These are phyloP conservation scores for Kodamaea anthophila DNA, from an alignment of 1,139 yeast species.

Conservation along the genomic window DNA sequence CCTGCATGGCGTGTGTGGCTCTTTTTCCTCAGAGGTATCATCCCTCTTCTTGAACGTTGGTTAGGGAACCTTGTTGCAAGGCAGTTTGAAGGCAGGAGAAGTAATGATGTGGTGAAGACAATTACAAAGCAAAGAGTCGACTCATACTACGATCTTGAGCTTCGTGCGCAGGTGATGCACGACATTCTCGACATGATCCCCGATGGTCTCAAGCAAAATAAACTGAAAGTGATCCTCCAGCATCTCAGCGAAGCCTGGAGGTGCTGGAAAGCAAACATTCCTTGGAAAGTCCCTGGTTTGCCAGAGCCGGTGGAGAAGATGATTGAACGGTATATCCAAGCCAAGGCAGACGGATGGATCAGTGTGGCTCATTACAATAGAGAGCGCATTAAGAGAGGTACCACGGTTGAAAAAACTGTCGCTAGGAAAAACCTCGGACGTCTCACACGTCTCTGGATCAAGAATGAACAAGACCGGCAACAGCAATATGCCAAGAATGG, in stretches of 20 bases:
- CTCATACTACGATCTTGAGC: slow-evolving; percentile 88
- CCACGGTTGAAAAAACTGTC: slow-evolving; percentile 88
- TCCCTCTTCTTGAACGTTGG: slow-evolving; percentile 93
- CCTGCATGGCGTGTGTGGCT: slow-evolving; percentile 99
- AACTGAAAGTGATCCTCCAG: slow-evolving; percentile 81
- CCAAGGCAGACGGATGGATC: slow-evolving; percentile 96
- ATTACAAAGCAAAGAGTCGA: slow-evolving; percentile 94
- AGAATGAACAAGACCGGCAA: slow-evolving; percentile 88
- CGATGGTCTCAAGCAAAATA: slow-evolving; percentile 83
- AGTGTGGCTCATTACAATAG: slow-evolving; percentile 90
- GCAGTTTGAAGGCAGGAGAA: slow-evolving; percentile 92
- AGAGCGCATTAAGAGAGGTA: slow-evolving; percentile 81
- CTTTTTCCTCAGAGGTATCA: slow-evolving; percentile 85
- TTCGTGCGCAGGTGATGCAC: slow-evolving; percentile 91
- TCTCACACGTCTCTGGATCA: slow-evolving; percentile 85
- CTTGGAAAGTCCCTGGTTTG: slow-evolving; percentile 97
- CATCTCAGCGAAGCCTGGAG: slow-evolving; percentile 98
- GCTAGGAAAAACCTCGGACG: slow-evolving; percentile 92
- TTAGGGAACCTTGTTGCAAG: slow-evolving; percentile 84
- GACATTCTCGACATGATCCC: slow-evolving; percentile 97
- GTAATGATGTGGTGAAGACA: slow-evolving; percentile 88
- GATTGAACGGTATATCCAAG: slow-evolving; percentile 82
- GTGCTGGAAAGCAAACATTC: slow-evolving; percentile 98
- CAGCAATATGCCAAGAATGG: slow-evolving; percentile 76
- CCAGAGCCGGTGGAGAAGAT: slow-evolving; percentile 87